Conservation (phyloP, 768 basidiomycete genomes). For the Lactarius evosmus region DNA sequence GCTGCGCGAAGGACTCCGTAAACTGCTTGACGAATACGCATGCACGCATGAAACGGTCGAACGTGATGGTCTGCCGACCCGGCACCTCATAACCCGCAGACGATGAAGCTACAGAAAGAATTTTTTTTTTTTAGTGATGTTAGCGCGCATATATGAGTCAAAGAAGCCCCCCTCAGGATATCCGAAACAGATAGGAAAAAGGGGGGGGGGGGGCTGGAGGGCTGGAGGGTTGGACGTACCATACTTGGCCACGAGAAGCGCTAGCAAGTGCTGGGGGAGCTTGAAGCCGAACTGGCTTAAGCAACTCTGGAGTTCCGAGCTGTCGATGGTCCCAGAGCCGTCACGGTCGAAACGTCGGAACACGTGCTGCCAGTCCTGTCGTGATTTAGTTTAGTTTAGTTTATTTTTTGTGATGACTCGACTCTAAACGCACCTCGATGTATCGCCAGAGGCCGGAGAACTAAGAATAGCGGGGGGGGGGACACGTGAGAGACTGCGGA, state of each 20-base stretch:
- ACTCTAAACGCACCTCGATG: constrained; percentile 50
- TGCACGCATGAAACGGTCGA: constrained; percentile 83
- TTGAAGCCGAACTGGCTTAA: constrained; percentile 74
- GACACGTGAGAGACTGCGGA: not conserved
- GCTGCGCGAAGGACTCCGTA: constrained; percentile 62
- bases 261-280: constrained; percentile 60
- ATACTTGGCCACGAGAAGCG: constrained; percentile 74
- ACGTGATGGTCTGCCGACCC: constrained; percentile 60
- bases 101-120: constrained; percentile 31
- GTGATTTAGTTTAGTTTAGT: not conserved
- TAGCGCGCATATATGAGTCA: not conserved
- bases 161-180: not conserved
- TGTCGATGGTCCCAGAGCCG: constrained; percentile 75
- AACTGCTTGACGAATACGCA: constrained; percentile 80
- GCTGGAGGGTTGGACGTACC: constrained; percentile 44
- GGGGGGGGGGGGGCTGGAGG: not conserved
- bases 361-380: constrained; percentile 76
- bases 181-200: not conserved
- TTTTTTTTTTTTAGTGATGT: too few species aligned
- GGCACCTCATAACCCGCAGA: constrained; percentile 30
- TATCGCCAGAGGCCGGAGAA: constrained; percentile 83
- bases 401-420: not conserved
- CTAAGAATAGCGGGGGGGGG: constrained; percentile 30
- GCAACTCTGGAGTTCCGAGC: constrained; percentile 61
- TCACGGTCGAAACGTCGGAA: constrained; percentile 82